A percentile compares a stretch with the other conserved stretches of the same genome.
phyloP scores from a whole-genome alignment of 2,329 filamentous ascomycete genomes.

The Rasamsonia emersonii region DNA sequence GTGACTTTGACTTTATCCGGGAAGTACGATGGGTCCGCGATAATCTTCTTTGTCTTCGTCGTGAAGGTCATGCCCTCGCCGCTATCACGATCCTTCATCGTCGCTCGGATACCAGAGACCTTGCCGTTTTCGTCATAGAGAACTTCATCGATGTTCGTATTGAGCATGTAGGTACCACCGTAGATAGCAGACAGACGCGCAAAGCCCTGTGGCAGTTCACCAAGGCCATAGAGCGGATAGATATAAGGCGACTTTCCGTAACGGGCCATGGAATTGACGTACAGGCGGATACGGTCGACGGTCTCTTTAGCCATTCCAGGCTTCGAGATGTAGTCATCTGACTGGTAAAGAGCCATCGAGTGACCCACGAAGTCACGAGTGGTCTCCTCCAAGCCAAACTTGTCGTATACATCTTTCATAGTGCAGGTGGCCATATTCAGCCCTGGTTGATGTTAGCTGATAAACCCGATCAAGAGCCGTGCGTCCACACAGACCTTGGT shows the following conservation, averaged over 20 bases:
- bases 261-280: slow-evolving; percentile 93
- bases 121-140: slow-evolving; percentile 68
- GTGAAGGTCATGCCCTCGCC: slow-evolving; percentile 77
- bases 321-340: slow-evolving; percentile 73
- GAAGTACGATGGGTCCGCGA: slow-evolving; percentile 97
- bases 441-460: slow-evolving; percentile 44
- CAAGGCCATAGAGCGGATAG: slow-evolving; percentile 95
- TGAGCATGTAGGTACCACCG: slow-evolving; percentile 98
- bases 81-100: slow-evolving; percentile 81
- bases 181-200: slow-evolving; percentile 97
- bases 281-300: slow-evolving; percentile 86
- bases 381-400: slow-evolving; percentile 81
- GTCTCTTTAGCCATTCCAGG: slow-evolving; percentile 70
- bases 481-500: slow-evolving; percentile 59
- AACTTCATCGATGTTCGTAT: slow-evolving; percentile 87
- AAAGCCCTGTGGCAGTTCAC: slow-evolving; percentile 94
- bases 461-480: slow-evolving; percentile 1
- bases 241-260: slow-evolving; percentile 99
- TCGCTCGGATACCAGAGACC: slow-evolving; percentile 93
- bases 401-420: slow-evolving; percentile 99
- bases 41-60: slow-evolving; percentile 92
- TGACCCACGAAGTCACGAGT: slow-evolving; percentile 97
- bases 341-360: slow-evolving; percentile 92
- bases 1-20: slow-evolving; percentile 76
- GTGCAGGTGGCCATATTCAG: slow-evolving; percentile 69